A percentile compares a stretch with the other conserved stretches of the same genome.
These are phyloP conservation scores for Colletotrichum musicola DNA, from an alignment of 2,329 filamentous ascomycete genomes.

Conservation along the genomic window DNA sequence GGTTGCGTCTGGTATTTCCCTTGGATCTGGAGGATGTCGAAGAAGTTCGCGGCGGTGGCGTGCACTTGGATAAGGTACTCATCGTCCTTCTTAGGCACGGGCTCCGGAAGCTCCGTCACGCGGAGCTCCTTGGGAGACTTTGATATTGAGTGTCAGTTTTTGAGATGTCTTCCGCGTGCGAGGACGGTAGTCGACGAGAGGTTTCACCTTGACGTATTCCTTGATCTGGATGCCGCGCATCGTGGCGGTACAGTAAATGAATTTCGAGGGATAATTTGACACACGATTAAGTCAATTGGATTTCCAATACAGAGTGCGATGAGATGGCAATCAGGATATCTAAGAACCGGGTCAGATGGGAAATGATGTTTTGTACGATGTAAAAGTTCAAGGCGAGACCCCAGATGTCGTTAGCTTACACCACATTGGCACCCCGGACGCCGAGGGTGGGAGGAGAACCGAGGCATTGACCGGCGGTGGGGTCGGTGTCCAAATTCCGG, in stretches of 20 bases:
- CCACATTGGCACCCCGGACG: constrained; percentile 31
- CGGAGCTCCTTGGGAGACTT: constrained; percentile 84
- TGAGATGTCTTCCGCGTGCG: constrained; percentile 19
- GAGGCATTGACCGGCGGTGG: constrained; percentile 21
- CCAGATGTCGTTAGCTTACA: constrained; percentile 27
- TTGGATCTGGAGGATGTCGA: constrained; percentile 94
- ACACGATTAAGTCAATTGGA: background rate
- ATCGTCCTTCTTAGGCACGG: constrained; percentile 74
- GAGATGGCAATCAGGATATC: background rate
- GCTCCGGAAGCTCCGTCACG: constrained; percentile 81
- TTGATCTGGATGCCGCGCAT: constrained; percentile 83
- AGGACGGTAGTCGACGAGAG: background rate
- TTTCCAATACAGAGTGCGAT: background rate
- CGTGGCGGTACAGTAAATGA: constrained; percentile 44
- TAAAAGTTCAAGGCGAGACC: background rate
- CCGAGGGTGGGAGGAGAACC: constrained; percentile 27
- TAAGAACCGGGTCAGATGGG: background rate
- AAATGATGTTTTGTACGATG: background rate
- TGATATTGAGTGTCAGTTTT: background rate
- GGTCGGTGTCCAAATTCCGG: constrained; percentile 33
- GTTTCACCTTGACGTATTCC: constrained; percentile 78
- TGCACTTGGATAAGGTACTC: constrained; percentile 91
- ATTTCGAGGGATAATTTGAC: background rate
- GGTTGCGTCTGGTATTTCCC: constrained; percentile 97
- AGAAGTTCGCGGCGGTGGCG: constrained; percentile 94